A percentile compares a stretch with the other conserved stretches of the same genome.
Conservation (phyloP, 2,329 filamentous ascomycete species). For the Neofusicoccum kwambonambiense region DNA sequence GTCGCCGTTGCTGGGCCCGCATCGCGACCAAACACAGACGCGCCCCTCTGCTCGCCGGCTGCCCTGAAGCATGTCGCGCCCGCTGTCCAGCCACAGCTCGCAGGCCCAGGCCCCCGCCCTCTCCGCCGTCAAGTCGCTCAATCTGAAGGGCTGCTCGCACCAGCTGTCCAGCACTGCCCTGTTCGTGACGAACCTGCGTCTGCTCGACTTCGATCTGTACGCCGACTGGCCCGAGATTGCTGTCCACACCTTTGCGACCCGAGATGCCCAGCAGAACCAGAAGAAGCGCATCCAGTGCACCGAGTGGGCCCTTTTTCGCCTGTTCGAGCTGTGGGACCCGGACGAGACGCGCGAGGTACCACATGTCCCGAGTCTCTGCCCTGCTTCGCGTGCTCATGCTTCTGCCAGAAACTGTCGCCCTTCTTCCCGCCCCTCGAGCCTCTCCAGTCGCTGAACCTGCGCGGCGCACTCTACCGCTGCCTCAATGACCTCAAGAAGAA, state of each 20-base stretch:
- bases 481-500: conserved; percentile 87
- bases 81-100: conserved; percentile 15
- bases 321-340: conserved; percentile 82
- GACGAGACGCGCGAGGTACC: conserved; percentile 70
- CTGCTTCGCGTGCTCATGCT: neutral
- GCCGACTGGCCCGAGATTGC: conserved; percentile 80
- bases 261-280: conserved; percentile 67
- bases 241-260: conserved; percentile 65
- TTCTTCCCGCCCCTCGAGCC: conserved; percentile 91
- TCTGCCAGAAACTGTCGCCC: conserved; percentile 72
- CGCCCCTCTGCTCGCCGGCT: neutral
- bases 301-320: conserved; percentile 87
- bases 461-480: conserved; percentile 75
- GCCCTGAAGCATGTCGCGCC: conserved; percentile 19
- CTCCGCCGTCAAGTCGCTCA: neutral
- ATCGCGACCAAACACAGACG: conserved; percentile 8
- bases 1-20: neutral
- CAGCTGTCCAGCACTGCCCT: conserved; percentile 42
- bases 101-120: conserved; percentile 21
- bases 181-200: conserved; percentile 79
- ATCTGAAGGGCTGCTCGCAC: conserved; percentile 7
- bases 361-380: neutral
- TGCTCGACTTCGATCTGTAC: conserved; percentile 74
- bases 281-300: conserved; percentile 78
- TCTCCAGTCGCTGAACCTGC: conserved; percentile 85